Evolutionary conservation across 768 basidiomycete genomes (phyloP), one percentile per base, ranked within the genome.

Genomic region (Fomitopsis pulvina): DNA sequence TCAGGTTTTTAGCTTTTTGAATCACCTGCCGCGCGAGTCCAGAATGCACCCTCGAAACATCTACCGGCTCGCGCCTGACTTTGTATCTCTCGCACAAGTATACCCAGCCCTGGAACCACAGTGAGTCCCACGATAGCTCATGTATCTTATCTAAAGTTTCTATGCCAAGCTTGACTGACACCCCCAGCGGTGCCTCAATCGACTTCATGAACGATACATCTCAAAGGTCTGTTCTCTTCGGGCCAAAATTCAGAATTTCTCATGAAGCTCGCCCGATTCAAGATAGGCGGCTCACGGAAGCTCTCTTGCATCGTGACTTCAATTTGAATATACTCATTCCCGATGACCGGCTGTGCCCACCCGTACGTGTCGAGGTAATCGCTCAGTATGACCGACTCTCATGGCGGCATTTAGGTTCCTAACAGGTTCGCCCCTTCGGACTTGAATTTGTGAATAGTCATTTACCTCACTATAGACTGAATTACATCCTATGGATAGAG

Each of bases 401-500:
- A 41, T n/a, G 45, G 27, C 7, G 39, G 30, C 7, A 48, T 22
- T 9, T 49, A 88, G 87, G 77, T 89, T 7, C 85, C 87, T 0
- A 88, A 88, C 54, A 76, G 87, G 85, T 84, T 14, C n/a, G 14
- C 7, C 2, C 26, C 27, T 14, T 6, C 24, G 24, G 12, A 9
- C 3, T 16, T 24, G 37, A 18, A 28, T 22, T 38, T 3, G 1
- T 30, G 1, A 26, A 29, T 29, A 25, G 10, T 32, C 14, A 3
- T 1, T 22, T 8, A 21, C 29, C n/a, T n/a, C n/a, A n/a, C n/a
- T n/a, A 20, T 11, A 92, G 92, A 57, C 64, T 94, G 39, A 92
- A 96, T 63, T 96, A 96, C 58, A 71, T 95, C 4, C 73, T 92
- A 4, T 90, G 88, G 88, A 69, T 91, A 21, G 81, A 90, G 67